Evolutionary conservation across 2,329 filamentous ascomycete genomes (phyloP).

Genomic region (Paraconiothyrium sp.): DNA sequence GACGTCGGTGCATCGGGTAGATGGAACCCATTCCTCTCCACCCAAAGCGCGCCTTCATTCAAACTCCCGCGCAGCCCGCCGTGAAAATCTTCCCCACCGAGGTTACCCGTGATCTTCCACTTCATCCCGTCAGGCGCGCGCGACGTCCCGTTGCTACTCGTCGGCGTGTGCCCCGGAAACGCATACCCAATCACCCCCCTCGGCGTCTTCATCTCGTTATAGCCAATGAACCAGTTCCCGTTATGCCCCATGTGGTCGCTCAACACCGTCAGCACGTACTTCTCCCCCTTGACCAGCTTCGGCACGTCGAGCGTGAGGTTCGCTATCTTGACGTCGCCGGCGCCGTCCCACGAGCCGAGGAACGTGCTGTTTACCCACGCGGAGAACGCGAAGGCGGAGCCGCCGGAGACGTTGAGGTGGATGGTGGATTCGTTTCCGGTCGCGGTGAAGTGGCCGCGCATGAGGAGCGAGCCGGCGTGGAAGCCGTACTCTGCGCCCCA

Average conservation of each 20-base stretch:
- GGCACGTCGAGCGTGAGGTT: constrained; percentile 67
- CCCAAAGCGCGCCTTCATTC: constrained; percentile 71
- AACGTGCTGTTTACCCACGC: constrained; percentile 71
- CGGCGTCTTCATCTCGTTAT: constrained; percentile 64
- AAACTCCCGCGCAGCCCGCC: constrained; percentile 69
- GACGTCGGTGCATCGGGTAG: constrained; percentile 55
- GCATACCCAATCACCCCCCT: constrained; percentile 69
- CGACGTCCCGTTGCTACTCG: constrained; percentile 25
- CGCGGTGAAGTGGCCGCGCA: constrained; percentile 73
- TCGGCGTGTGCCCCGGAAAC: constrained; percentile 57
- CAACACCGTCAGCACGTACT: constrained; percentile 72
- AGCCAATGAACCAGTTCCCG: constrained; percentile 65
- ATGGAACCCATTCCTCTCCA: constrained; percentile 70
- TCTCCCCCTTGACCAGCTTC: constrained; percentile 58
- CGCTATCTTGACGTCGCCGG: constrained; percentile 56
- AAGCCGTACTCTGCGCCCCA: constrained; percentile 78
- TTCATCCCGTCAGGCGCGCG: constrained; percentile 50
- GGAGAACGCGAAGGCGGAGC: constrained; percentile 70
- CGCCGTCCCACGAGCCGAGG: constrained; percentile 70
- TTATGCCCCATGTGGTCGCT: constrained; percentile 77
- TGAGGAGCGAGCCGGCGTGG: constrained; percentile 72
- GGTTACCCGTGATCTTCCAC: constrained; percentile 74
- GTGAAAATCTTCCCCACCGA: constrained; percentile 68
- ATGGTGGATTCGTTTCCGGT: constrained; percentile 67
- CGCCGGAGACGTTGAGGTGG: constrained; percentile 67